Base-by-base conservation (phyloP, 2,329 filamentous ascomycete genomes). In the Juglanconis sp. region DNA sequence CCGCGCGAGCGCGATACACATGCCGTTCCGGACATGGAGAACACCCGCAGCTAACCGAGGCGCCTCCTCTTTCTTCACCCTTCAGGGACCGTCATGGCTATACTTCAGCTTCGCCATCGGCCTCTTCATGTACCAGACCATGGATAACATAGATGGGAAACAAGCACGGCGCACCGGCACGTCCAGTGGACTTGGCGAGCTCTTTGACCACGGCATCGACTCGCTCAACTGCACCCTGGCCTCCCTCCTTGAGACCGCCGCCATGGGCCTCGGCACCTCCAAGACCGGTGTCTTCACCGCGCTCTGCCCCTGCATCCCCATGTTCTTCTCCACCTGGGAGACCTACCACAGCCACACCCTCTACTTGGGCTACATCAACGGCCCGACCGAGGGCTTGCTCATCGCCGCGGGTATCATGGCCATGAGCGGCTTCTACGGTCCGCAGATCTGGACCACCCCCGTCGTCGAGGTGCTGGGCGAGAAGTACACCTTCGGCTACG, bases 301-400 rank as follows among this genome's bases (percentile, higher is more conserved):
- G 1, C 80, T 99, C 48, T 87, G 94, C 63, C 95, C 95, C 1
- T 96, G 92, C 68, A 79, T 99, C 49, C 91, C 95, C 62, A 99
- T 99, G 95, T 99, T 96, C 81, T 97, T 99, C 78, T 97, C 94
- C 3, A 99, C 95, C 2, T 99, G 95, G 95, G 95, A 99, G 77
- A 99, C 95, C 1, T 99, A 97, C 74, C 95, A 99, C 76, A 97
- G 95, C 5, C 95, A 99, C 74, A 98, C 95, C 0, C 80, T 99
- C 5, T 99, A 96, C 74, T 86, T 99, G 11, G 95, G 95, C 58
- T 92, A 94, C 73, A 90, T 99, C 84, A 99, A 99, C 73, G 95
- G 95, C 1, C 95, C 95, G 2, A 99, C 95, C 38, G 95, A 99
- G 79, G 95, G 95, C 24, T 80, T 99, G 38, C 87, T 98, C 56